Evolutionary conservation across 176 grass and related monocot species (phyloP), one percentile per base, ranked within the genome.

Genomic region (Bromus sterilis): DNA sequence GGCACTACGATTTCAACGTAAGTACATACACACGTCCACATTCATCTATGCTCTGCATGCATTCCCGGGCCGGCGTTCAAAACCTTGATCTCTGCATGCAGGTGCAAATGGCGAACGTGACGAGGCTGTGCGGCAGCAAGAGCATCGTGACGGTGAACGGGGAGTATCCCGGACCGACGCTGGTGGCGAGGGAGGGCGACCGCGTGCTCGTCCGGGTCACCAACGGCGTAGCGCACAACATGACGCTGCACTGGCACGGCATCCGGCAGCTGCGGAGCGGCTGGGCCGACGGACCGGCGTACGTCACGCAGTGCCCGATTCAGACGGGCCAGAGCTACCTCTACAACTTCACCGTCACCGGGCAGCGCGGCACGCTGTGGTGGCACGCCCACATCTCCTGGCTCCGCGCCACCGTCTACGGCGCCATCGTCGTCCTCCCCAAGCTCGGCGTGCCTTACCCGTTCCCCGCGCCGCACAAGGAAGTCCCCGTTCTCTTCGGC

Each of bases 161-260:
- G 1, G 33, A 82, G 80, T 90, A 77, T 71, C 91, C 91, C 0
- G 88, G 91, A 11, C 91, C 91, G 9, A 84, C 69, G 43, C 84
- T 94, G 39, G 35, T 78, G 21, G 92, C 89, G 1, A 37, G 83
- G 59, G 81, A 89, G 77, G 85, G 88, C 58, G 88, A 90, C 71
- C 78, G 67, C 32, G 51, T 93, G 6, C 28, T 83, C 4, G 55
- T 93, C 55, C 73, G 78, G 56, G 85, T 93, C 40, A 37, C 71
- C 80, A 93, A 93, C 68, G 75, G 80, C 36, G 85, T 76, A 20
- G 39, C 68, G 26, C 74, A 83, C 33, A 93, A 90, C 78, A 56
- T 93, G 37, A 79, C 78, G 29, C 74, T 93, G 46, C 91, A 93
- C 80, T 90, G 91, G 91, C 91, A 93, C 40, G 91, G 91, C 55